Conservation (phyloP, 2,329 filamentous ascomycete species). For the Ilyonectria destructans region DNA sequence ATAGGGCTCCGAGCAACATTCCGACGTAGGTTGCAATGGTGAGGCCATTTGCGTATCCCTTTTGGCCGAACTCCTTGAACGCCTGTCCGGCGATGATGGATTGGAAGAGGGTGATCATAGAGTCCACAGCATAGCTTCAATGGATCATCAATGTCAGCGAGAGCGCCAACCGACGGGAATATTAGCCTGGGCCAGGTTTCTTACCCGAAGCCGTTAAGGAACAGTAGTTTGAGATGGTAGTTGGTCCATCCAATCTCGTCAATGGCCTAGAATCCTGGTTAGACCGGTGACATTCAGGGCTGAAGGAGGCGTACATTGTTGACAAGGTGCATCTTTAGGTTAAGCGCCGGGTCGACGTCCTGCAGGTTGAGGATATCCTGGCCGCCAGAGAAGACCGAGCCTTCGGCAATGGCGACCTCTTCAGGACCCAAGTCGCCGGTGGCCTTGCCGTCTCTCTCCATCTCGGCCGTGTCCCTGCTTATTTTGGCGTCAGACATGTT, state of each 20-base stretch:
- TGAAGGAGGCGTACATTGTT: slow-evolving; percentile 69
- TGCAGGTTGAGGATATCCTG: slow-evolving; percentile 71
- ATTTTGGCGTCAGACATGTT: background rate
- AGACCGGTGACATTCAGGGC: background rate
- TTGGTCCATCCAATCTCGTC: slow-evolving; percentile 75
- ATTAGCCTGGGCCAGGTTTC: slow-evolving; percentile 4
- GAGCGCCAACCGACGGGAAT: background rate
- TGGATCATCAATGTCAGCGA: background rate
- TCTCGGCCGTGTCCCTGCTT: slow-evolving; percentile 1
- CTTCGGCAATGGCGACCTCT: background rate
- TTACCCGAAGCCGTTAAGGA: slow-evolving; percentile 73
- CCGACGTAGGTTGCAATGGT: slow-evolving; percentile 75
- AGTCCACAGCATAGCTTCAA: slow-evolving; percentile 63
- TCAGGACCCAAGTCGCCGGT: slow-evolving; percentile 15
- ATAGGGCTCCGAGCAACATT: slow-evolving; percentile 71
- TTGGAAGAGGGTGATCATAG: slow-evolving; percentile 69
- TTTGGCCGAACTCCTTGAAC: slow-evolving; percentile 71
- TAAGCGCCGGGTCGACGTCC: slow-evolving; percentile 73
- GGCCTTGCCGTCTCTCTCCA: slow-evolving; percentile 11
- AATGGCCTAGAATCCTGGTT: slow-evolving; percentile 57
- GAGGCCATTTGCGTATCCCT: slow-evolving; percentile 70
- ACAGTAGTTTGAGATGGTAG: slow-evolving; percentile 74
- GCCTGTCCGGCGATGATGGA: slow-evolving; percentile 74
- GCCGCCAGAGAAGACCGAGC: background rate
- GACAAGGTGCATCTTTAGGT: slow-evolving; percentile 79